Base-by-base conservation (phyloP, 2,329 filamentous ascomycete genomes). In the Ophiobolus disseminans region DNA sequence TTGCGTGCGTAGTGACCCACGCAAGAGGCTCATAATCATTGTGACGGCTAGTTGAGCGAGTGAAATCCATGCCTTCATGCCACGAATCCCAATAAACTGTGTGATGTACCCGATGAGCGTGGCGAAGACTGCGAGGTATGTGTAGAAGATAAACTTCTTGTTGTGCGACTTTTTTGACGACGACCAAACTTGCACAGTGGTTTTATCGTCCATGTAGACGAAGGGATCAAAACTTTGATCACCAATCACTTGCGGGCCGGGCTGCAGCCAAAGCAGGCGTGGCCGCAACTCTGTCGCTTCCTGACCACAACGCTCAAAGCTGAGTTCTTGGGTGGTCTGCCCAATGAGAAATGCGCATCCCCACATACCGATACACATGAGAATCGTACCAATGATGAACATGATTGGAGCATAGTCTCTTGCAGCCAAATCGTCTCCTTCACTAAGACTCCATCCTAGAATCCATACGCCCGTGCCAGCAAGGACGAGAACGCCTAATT, bases 171-270 rank as follows among this genome's bases (percentile, higher is more conserved):
- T 31, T 4, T 13, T 11, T 14, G 28, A 31, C 28, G 28, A 31
- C 13, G 13, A 31, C 28, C 28, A 31, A 31, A 31, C 11, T 11
- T 31, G 9, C 5, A 35, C 5, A 9, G 34, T 14, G 14, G 25
- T 34, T 5, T 48, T 32, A 9, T 25, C 11, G 0, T 55, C 40
- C 7, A 36, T 41, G 22, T 58, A 50, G 3, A 37, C 39, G 38
- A 75, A 76, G 1, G 72, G 57, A 10, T 69, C 66, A 20, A 75
- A 74, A 1, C 66, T 66, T 25, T 76, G 73, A 28, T 76, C 73
- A 2, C 73, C 73, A 3, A 74, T 61, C 10, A 55, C 38, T 14
- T 76, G 73, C 1, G 61, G 57, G 1, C 74, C 73, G 0, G 72
- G 73, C 25, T 76, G 73, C 0, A 75, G 34, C 74, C 73, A 75